Conservation (phyloP, 2,329 filamentous ascomycete genomes). For the Gremmenia infestans region DNA sequence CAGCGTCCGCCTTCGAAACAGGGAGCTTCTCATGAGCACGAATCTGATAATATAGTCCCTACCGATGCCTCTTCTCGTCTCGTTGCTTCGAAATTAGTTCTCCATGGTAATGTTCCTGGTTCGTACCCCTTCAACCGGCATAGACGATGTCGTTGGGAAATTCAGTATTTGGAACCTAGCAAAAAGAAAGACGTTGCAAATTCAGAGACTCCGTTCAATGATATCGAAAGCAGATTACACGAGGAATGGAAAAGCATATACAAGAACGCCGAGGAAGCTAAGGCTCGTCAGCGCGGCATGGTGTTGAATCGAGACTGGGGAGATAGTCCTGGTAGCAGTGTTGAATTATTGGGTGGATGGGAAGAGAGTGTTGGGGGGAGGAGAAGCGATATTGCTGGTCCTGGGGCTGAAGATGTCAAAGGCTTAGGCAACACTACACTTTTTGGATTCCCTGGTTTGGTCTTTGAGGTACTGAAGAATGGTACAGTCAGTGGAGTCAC, state of each 20-base stretch:
- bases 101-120: constrained; percentile 92
- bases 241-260: constrained; percentile 66
- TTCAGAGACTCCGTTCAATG: constrained; percentile 67
- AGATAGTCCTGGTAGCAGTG: constrained; percentile 84
- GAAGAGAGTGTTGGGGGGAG: constrained; percentile 59
- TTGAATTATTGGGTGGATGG: constrained; percentile 76
- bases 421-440: constrained; percentile 72
- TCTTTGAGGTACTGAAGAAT: constrained; percentile 95
- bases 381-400: constrained; percentile 39
- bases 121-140: constrained; percentile 97
- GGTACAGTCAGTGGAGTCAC: constrained; percentile 85
- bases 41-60: constrained; percentile 20
- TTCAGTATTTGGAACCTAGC: constrained; percentile 50
- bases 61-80: constrained; percentile 52
- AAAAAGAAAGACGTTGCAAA: constrained; percentile 34
- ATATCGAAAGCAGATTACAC: constrained; percentile 64
- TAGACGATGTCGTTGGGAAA: constrained; percentile 81
- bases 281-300: constrained; percentile 64
- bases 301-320: constrained; percentile 87
- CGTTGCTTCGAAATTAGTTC: constrained; percentile 84
- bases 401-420: constrained; percentile 46
- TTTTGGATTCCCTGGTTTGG: constrained; percentile 87
- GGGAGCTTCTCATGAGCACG: constrained; percentile 20
- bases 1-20: constrained; percentile 52
- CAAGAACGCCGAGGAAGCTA: constrained; percentile 47